Conservation (phyloP, 2,329 filamentous ascomycete species). For the Fusarium torulosum region DNA sequence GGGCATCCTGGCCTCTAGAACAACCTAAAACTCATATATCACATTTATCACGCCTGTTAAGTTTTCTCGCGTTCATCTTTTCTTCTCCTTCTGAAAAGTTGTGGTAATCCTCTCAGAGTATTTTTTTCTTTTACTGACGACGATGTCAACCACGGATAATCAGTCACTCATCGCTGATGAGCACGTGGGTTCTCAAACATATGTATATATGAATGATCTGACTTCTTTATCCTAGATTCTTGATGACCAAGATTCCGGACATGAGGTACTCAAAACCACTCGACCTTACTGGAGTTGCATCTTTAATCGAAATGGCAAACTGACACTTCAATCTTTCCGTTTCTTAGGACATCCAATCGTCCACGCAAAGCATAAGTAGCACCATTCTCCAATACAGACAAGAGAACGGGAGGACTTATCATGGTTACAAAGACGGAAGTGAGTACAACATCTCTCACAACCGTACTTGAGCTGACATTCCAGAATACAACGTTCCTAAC, state of each 20-base stretch:
- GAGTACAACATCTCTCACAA: fast-evolving
- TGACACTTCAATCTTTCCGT: not conserved
- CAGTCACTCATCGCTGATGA: constrained; percentile 24
- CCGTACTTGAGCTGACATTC: fast-evolving
- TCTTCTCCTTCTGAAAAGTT: not conserved
- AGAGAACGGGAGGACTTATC: constrained; percentile 27
- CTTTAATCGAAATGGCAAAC: fast-evolving
- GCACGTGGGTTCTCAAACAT: not conserved
- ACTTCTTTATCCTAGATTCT: not conserved
- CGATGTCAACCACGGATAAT: not conserved
- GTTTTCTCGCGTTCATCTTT: not conserved
- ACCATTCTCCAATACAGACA: constrained; percentile 25
- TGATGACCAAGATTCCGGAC: constrained; percentile 4
- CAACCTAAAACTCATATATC: not conserved
- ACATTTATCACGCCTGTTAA: not conserved
- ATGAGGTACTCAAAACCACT: not conserved
- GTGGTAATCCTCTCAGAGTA: fast-evolving
- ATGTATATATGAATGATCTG: fast-evolving
- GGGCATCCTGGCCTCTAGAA: not conserved
- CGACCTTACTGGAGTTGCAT: fast-evolving
- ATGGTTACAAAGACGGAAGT: constrained; percentile 33
- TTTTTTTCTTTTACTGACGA: fast-evolving
- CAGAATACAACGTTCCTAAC: constrained; percentile 30
- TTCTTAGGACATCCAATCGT: constrained; percentile 3
- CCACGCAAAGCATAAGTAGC: constrained; percentile 24